A percentile compares a stretch with the other conserved stretches of the same genome.
Evolutionary conservation across 306 rosid species (phyloP).

Genomic region (Castanea sativa): DNA sequence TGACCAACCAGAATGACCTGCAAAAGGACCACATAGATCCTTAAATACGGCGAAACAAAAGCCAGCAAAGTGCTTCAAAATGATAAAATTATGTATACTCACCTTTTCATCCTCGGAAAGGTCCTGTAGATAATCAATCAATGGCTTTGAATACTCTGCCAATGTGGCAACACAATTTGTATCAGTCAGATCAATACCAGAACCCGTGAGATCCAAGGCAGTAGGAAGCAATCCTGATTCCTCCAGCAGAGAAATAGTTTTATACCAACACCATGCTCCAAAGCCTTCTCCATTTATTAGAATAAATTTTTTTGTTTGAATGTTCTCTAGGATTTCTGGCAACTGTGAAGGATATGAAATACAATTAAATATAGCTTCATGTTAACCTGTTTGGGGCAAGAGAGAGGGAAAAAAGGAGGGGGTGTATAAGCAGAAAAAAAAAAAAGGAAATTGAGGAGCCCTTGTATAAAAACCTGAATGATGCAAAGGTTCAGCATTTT

Average conservation of each 20-base stretch:
- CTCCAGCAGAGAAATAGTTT: slow-evolving; percentile 78
- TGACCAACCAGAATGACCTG: slow-evolving; percentile 95
- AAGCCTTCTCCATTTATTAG: slow-evolving; percentile 93
- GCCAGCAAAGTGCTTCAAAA: slow-evolving; percentile 13
- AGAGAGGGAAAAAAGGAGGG: not conserved
- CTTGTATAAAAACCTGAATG: not conserved
- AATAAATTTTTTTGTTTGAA: slow-evolving; percentile 62
- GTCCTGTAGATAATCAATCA: slow-evolving; percentile 63
- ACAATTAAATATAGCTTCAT: not conserved
- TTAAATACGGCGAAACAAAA: slow-evolving; percentile 11
- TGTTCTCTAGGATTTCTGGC: slow-evolving; percentile 56
- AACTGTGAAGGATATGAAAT: slow-evolving; percentile 35
- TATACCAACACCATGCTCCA: slow-evolving; percentile 99
- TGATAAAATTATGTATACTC: not conserved
- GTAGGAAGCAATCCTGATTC: slow-evolving; percentile 74
- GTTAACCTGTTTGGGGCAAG: not conserved
- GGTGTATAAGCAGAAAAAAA: no score
- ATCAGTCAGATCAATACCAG: slow-evolving; percentile 92
- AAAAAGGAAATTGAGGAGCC: not conserved
- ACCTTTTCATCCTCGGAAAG: slow-evolving; percentile 94
- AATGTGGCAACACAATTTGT: slow-evolving; percentile 55
- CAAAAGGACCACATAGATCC: slow-evolving; percentile 24
- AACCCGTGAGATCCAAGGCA: slow-evolving; percentile 83
- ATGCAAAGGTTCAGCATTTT: not conserved
- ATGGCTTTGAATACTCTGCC: slow-evolving; percentile 84